phyloP scores from a whole-genome alignment of 2,329 filamentous ascomycete genomes.

The Tolypocladium paradoxum region DNA sequence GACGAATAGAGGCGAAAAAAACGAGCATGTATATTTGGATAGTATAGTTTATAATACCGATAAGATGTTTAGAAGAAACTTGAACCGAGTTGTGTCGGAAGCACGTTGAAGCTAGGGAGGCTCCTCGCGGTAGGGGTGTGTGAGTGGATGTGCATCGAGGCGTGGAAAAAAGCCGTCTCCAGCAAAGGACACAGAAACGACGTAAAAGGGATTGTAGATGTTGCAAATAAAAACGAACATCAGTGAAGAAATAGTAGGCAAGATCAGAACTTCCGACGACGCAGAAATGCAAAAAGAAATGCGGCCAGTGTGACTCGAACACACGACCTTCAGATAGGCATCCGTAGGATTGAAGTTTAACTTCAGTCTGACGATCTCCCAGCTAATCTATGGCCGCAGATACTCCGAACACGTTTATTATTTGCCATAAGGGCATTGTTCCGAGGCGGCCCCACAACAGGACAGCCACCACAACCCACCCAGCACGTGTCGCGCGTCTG shows the following conservation, averaged over 20 bases:
- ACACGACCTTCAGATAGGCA: conserved; percentile 18
- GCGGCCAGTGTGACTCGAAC: conserved; percentile 18
- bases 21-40: background rate
- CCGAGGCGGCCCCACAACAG: background rate
- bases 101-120: too few relatives aligned
- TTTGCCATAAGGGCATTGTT: background rate
- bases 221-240: background rate
- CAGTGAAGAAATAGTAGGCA: background rate
- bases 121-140: too few relatives aligned
- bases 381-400: conserved; percentile 18
- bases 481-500: background rate
- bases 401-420: background rate
- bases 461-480: too few relatives aligned
- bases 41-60: background rate
- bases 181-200: background rate
- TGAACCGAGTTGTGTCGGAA: too few relatives aligned
- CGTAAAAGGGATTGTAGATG: background rate
- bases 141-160: too few relatives aligned
- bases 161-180: too few relatives aligned
- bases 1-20: background rate
- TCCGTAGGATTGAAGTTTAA: conserved; percentile 16
- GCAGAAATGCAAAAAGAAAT: conserved; percentile 4
- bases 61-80: background rate
- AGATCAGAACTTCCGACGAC: background rate
- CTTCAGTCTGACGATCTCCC: conserved; percentile 19